Base-by-base conservation (phyloP, 208 protist genomes). In the Trypanosoma melophagium region DNA sequence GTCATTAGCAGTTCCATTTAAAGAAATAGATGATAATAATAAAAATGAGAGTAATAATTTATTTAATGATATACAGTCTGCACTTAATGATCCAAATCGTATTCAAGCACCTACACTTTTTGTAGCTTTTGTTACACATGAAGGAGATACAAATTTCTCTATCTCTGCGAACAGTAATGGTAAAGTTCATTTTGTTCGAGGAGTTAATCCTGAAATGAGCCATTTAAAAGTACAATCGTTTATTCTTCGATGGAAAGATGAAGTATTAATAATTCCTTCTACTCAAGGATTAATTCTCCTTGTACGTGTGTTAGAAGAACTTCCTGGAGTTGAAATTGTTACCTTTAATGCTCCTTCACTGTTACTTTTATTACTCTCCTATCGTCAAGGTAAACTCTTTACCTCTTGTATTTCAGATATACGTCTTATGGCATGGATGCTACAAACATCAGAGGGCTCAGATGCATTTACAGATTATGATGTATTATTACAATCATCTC, bases 371-470 rank as follows among this genome's bases (percentile, higher is more conserved):
- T 65, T 94, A 31, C 70, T 94, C 44, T 78, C 79, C 7, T 74
- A 80, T 71, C 62, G 60, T 51, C 70, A 75, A 51, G 84, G 88
- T 14, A 77, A 67, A 10, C 51, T 77, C 8, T 76, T 64, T 66
- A 91, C 85, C 54, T 74, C 85, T 41, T 92, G 86, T 62, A 63
- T 96, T 21, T 93, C 79, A 59, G 90, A 96, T 59, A 78, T 93
- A 22, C 90, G 87, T 45, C 65, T 92, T 22, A 94, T 94, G 87
- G 79, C 81, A 52, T 96, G 90, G 88, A 92, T 94, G 87, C 44
- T 77, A 24, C 51, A 74, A 50, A 52, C 78, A 4, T 55, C 72
- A 25, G 71, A 41, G 5, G 53, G 49, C 12, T 24, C 50, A 14
- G 63, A 67, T 44, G 47, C 25, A 12, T 69, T 77, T 56, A 56